These are phyloP conservation scores for Tetrapyrgos nigripes DNA, from an alignment of 1,284 basidiomycete genomes.

Conservation along the genomic window DNA sequence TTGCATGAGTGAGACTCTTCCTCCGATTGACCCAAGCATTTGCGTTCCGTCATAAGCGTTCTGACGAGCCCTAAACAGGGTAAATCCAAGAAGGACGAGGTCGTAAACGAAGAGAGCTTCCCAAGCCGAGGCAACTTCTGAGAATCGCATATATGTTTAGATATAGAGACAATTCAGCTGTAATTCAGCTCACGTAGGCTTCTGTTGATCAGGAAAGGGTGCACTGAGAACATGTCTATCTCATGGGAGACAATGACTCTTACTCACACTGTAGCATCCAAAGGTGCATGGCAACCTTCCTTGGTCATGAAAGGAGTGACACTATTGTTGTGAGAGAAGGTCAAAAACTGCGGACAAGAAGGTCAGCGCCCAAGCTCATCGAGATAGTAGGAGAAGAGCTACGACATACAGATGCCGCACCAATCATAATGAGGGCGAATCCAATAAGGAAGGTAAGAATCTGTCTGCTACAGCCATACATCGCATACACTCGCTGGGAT, in stretches of 20 bases:
- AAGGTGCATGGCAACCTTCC: too few species aligned
- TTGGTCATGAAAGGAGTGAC: too few species aligned
- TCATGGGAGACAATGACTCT: too few species aligned
- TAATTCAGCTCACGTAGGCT: neutral
- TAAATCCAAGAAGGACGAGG: slow-evolving; percentile 9
- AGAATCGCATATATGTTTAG: neutral
- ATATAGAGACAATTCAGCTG: neutral
- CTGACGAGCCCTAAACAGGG: slow-evolving; percentile 3
- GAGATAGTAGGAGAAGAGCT: neutral
- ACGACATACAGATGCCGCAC: slow-evolving; percentile 5
- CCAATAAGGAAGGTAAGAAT: slow-evolving; percentile 4
- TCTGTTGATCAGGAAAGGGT: neutral
- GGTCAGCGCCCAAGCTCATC: neutral
- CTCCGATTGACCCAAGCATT: neutral
- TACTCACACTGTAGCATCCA: too few species aligned
- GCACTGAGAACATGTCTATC: neutral
- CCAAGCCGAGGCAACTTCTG: slow-evolving; percentile 15
- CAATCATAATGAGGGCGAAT: slow-evolving; percentile 1
- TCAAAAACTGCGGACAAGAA: neutral
- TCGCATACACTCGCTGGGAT: slow-evolving; percentile 10
- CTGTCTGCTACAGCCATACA: slow-evolving; percentile 11
- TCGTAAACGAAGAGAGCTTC: slow-evolving; percentile 14
- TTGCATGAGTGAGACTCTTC: neutral
- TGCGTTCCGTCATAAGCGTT: neutral
- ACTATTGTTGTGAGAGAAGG: neutral